These are phyloP conservation scores for Cadophora malorum DNA, from an alignment of 2,329 filamentous ascomycete species.

Conservation along the genomic window DNA sequence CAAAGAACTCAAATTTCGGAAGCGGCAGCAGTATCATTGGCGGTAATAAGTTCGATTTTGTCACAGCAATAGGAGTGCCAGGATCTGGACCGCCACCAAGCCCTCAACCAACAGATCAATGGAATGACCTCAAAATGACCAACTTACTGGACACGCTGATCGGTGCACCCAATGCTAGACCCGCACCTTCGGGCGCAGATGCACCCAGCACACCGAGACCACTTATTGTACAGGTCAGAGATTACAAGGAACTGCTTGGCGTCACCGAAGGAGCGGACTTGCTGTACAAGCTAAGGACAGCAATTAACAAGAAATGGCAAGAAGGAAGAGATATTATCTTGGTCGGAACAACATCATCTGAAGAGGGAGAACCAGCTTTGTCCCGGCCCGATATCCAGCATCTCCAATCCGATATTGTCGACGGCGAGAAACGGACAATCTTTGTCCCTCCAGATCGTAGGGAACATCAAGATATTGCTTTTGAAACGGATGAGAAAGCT, in stretches of 20 bases:
- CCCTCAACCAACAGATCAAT: conserved; percentile 51
- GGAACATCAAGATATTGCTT: conserved; percentile 48
- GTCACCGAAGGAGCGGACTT: conserved; percentile 73
- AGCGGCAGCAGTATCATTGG: conserved; percentile 10
- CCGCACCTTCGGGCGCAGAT: conserved; percentile 24
- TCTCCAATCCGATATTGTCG: conserved; percentile 53
- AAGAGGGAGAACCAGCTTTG: conserved; percentile 52
- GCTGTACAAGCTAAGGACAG: conserved; percentile 70
- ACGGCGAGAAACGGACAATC: conserved; percentile 58
- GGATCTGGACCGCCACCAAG: conserved; percentile 1
- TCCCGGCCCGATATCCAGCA: conserved; percentile 49
- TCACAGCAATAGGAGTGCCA: conserved; percentile 31
- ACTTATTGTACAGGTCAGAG: conserved; percentile 79
- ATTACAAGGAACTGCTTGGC: conserved; percentile 79
- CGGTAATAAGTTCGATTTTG: conserved; percentile 16
- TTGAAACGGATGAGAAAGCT: conserved; percentile 55
- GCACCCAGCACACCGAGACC: conserved; percentile 40
- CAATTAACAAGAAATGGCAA: conserved; percentile 75
- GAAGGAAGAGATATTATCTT: conserved; percentile 76
- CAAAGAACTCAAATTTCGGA: neutral
- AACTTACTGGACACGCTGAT: conserved; percentile 64
- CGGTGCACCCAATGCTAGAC: conserved; percentile 51
- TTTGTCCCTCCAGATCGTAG: conserved; percentile 57
- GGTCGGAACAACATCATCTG: conserved; percentile 75
- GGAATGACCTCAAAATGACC: conserved; percentile 67